phyloP scores from a whole-genome alignment of 1,284 basidiomycete species.

The Ceratobasidium sp. region DNA sequence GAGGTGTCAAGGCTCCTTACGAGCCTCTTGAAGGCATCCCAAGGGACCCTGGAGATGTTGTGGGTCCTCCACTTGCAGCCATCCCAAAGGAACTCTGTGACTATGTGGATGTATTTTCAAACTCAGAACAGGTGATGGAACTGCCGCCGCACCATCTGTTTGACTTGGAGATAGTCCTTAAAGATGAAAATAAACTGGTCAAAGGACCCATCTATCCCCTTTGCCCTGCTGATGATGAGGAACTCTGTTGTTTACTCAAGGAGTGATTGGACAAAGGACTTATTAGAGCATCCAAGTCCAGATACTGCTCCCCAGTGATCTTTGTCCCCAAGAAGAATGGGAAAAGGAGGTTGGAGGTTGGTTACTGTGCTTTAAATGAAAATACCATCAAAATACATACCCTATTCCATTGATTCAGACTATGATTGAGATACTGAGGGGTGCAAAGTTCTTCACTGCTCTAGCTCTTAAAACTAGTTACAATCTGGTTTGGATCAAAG shows the following conservation, averaged over 20 bases:
- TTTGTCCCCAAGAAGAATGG: conserved; percentile 45
- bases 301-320: conserved; percentile 35
- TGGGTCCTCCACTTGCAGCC: conserved; percentile 3
- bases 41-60: neutral
- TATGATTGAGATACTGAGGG: conserved; percentile 42
- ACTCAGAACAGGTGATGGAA: neutral
- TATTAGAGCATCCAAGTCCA: conserved; percentile 43
- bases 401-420: conserved; percentile 45
- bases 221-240: neutral
- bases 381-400: conserved; percentile 42
- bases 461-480: conserved; percentile 48
- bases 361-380: conserved; percentile 20
- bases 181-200: neutral
- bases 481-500: conserved; percentile 47
- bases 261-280: conserved; percentile 29
- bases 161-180: conserved; percentile 42
- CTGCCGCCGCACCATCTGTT: conserved; percentile 34
- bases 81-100: neutral
- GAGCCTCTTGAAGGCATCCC: conserved; percentile 19
- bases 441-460: conserved; percentile 47
- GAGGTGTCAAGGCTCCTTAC: neutral
- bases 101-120: conserved; percentile 14
- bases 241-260: conserved; percentile 27
- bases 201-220: conserved; percentile 34
- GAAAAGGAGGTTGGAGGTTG: conserved; percentile 32